These are phyloP conservation scores for barley (Hordeum vulgare) DNA, from an alignment of 176 grass and related monocot genomes.

Conservation along the genomic window DNA sequence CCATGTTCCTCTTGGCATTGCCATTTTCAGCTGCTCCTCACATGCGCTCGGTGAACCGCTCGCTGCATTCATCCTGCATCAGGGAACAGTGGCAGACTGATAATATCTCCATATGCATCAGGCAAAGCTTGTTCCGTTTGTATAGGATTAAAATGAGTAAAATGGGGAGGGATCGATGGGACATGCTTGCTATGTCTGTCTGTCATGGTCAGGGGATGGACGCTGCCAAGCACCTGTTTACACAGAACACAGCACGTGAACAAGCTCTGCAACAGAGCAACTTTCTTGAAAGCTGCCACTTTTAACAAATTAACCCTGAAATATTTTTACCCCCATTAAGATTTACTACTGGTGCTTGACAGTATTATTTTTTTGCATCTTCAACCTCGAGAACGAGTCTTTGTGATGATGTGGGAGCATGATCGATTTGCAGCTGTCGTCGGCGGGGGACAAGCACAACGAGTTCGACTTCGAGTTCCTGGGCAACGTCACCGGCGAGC, in stretches of 20 bases:
- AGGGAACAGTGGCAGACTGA: no score
- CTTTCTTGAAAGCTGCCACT: neutral
- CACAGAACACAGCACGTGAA: slow-evolving; percentile 35
- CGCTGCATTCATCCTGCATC: neutral
- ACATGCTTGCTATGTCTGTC: neutral
- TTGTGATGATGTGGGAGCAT: accelerated
- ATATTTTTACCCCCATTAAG: no score
- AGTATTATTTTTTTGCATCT: neutral
- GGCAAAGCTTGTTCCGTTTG: neutral
- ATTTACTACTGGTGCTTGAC: neutral
- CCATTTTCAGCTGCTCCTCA: neutral
- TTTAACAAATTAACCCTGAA: neutral
- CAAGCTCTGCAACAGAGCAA: neutral
- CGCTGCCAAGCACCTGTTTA: slow-evolving; percentile 14
- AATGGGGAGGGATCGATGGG: neutral
- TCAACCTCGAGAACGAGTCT: neutral
- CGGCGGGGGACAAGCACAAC: slow-evolving; percentile 72
- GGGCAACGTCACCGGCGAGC: slow-evolving; percentile 79
- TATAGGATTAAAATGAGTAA: neutral
- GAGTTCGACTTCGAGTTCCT: slow-evolving; percentile 99
- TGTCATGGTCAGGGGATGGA: neutral
- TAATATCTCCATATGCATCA: no score
- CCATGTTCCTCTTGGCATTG: neutral
- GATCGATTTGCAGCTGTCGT: slow-evolving; percentile 39
- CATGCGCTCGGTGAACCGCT: neutral